phyloP scores from a whole-genome alignment of 805 yeast genomes.

The Candida multigemmis region DNA sequence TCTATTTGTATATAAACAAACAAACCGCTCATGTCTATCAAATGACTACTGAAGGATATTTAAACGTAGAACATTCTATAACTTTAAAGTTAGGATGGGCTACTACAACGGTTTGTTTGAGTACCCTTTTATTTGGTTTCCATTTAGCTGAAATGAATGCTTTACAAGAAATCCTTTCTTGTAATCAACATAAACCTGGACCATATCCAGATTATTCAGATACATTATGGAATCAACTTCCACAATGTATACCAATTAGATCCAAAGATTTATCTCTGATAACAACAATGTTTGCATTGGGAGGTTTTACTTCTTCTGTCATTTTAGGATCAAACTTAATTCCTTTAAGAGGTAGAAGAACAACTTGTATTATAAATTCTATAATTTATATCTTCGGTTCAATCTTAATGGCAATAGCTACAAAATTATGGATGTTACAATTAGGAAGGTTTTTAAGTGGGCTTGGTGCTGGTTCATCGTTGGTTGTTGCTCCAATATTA shows the following conservation, averaged over 20 bases:
- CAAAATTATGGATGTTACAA: constrained; percentile 9
- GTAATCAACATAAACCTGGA: constrained; percentile 11
- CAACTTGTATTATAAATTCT: constrained; percentile 12
- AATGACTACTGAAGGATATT: too few species aligned
- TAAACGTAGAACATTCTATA: constrained; percentile 9
- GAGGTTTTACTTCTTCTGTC: constrained; percentile 24
- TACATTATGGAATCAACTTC: constrained; percentile 15
- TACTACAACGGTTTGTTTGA: constrained; percentile 20
- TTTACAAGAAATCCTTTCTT: constrained; percentile 18
- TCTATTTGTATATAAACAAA: too few species aligned
- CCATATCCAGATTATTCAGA: constrained; percentile 12
- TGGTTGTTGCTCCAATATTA: constrained; percentile 32
- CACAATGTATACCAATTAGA: constrained; percentile 21
- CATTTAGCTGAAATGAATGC: constrained; percentile 31
- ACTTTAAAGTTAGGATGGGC: constrained; percentile 26
- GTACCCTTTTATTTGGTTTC: constrained; percentile 31
- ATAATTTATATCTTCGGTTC: constrained; percentile 18
- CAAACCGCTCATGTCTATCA: too few species aligned
- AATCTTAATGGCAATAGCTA: constrained; percentile 14
- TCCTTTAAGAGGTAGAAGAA: constrained; percentile 14
- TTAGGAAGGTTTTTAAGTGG: constrained; percentile 27
- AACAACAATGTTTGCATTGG: constrained; percentile 26
- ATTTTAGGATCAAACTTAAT: constrained; percentile 19
- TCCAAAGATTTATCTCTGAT: constrained; percentile 12
- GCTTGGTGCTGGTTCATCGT: constrained; percentile 28